Evolutionary conservation across 2,329 filamentous ascomycete genomes (phyloP), one percentile per base, ranked within the genome.

Genomic region (Coniochaeta sp.): DNA sequence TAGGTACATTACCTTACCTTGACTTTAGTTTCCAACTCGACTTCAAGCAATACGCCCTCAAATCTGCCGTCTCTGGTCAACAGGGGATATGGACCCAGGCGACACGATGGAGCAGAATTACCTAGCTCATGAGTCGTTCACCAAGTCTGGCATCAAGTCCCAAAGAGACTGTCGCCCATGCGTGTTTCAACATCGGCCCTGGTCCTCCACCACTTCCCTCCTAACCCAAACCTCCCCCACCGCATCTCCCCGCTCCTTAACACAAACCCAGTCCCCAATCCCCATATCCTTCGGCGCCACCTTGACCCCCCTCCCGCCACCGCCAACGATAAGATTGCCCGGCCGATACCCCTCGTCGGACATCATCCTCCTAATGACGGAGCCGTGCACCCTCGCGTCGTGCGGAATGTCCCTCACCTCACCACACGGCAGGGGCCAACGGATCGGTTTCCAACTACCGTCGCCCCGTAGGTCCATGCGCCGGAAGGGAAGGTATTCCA

Each of bases 401-500:
- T 79, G 67, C 0, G 89, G 89, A 1, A 94, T 83, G 60, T 94
- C 89, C 14, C 89, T 79, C 0, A 86, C 82, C 67, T 92, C 88
- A 9, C 89, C 89, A 27, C 83, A 80, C 0, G 89, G 89, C 3
- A 92, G 70, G 0, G 89, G 89, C 86, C 88, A 92, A 8, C 83
- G 76, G 57, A 94, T 92, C 0, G 87, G 85, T 65, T 82, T 85
- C 89, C 89, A 94, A 0, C 81, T 82, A 0, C 87, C 87, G 55
- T 91, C 85, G 0, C 72, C 54, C 55, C 83, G 82, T 7, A 92
- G 70, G 58, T 92, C 89, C 86, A 94, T 91, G 22, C 89, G 76
- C 1, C 86, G 78, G 68, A 92, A 91, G 0, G 89, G 89, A 22
- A 92, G 71, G 63, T 86, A 91, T 61, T 92, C 89, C 87, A 92